Conservation (phyloP, 1,284 basidiomycete species). For the Malassezia nana region DNA sequence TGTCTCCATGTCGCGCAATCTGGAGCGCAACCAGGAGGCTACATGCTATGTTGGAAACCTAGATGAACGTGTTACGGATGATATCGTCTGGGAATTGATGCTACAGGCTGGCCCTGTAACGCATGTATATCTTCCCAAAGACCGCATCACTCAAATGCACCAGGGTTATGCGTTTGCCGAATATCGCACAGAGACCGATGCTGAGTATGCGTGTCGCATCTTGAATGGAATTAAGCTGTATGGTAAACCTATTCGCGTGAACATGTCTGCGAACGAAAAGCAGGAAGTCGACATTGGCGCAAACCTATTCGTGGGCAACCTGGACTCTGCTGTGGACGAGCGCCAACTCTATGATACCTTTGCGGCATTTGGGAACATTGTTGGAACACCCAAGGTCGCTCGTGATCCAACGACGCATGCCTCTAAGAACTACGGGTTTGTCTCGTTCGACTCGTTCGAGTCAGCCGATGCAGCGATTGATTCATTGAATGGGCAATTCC, state of each 20-base stretch:
- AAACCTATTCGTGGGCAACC: slow-evolving; percentile 87
- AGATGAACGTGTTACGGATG: slow-evolving; percentile 86
- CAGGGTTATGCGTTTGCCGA: slow-evolving; percentile 99
- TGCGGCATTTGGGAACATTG: slow-evolving; percentile 81
- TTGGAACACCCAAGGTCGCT: slow-evolving; percentile 87
- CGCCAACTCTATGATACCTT: slow-evolving; percentile 86
- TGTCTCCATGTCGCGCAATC: slow-evolving; percentile 28
- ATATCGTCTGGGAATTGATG: slow-evolving; percentile 96
- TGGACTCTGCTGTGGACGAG: slow-evolving; percentile 90
- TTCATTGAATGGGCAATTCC: slow-evolving; percentile 90
- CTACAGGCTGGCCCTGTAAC: slow-evolving; percentile 93
- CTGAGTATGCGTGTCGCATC: slow-evolving; percentile 97
- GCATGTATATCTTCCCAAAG: slow-evolving; percentile 77
- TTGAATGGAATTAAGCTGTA: slow-evolving; percentile 99
- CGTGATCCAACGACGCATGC: slow-evolving; percentile 72
- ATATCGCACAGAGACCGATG: slow-evolving; percentile 92
- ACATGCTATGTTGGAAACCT: slow-evolving; percentile 64
- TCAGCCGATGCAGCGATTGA: slow-evolving; percentile 91
- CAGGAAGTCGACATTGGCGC: slow-evolving; percentile 96
- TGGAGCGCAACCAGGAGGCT: slow-evolving; percentile 46
- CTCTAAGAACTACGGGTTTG: slow-evolving; percentile 93
- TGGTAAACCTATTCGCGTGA: slow-evolving; percentile 94
- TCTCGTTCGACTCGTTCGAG: slow-evolving; percentile 93
- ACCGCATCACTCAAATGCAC: slow-evolving; percentile 91
- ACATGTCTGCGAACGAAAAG: slow-evolving; percentile 88